Evolutionary conservation across 805 yeast species (phyloP).

Genomic region (Kuraishia hungarica): DNA sequence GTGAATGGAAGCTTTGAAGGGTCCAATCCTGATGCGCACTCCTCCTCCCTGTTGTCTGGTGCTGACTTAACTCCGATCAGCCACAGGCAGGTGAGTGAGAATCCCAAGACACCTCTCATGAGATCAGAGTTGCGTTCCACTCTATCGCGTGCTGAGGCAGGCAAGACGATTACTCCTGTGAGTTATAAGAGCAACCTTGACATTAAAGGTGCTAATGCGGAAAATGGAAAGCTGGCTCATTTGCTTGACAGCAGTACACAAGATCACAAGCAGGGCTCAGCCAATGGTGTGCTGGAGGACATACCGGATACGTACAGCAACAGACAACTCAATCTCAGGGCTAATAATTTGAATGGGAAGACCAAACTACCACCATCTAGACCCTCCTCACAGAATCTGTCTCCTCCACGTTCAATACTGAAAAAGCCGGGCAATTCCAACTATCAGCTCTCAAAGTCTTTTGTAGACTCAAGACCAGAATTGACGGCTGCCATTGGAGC

Average conservation of each 20-base stretch:
- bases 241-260: neutral
- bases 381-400: neutral
- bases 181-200: neutral
- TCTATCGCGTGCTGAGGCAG: neutral
- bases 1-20: neutral
- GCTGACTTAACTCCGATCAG: neutral
- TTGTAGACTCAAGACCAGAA: conserved; percentile 10
- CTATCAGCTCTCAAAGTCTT: neutral
- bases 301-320: neutral
- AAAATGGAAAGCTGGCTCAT: neutral
- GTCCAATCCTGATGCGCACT: neutral
- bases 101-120: neutral
- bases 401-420: conserved; percentile 2
- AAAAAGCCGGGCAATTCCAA: conserved; percentile 1
- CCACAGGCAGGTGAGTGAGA: neutral
- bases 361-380: neutral
- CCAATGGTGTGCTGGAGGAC: neutral
- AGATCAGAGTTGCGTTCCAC: neutral
- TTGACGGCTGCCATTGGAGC: conserved; percentile 12
- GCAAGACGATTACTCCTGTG: neutral
- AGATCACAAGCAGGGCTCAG: neutral
- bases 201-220: neutral
- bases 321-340: neutral
- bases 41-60: neutral
- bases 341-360: neutral